Evolutionary conservation across 2,329 filamentous ascomycete species (phyloP), one percentile per base, ranked within the genome.

Genomic region (Paecilomyces niveus): DNA sequence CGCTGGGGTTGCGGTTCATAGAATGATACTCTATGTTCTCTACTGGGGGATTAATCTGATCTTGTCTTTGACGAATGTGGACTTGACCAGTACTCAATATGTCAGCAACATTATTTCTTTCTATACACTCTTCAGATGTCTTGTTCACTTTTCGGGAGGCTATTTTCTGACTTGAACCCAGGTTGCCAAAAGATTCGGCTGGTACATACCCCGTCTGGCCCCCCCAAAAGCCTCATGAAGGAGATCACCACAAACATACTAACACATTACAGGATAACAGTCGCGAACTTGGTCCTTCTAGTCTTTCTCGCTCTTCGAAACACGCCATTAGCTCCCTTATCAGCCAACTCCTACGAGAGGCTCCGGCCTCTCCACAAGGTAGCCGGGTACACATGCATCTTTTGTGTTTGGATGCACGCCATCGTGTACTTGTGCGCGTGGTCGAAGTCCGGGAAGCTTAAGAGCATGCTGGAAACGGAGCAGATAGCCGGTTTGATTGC

Each of bases 291-390:
- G 15, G 59, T 58, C 5, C 57, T 63, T 1, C 29, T 63, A 9
- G 62, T 62, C 18, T 63, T 62, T 31, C 39, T 63, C 5, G 58
- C 62, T 10, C 35, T 63, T 31, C 59, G 62, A 39, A 63, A 63
- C 22, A 63, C 62, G 0, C 62, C 62, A 15, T 54, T 63, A 15
- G 62, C 62, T 2, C 57, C 59, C 1, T 56, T 63, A 31, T 58
- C 60, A 3, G 62, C 55, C 26, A 58, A 22, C n/a, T 63, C 62
- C 6, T 63, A 63, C 24, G 62, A 63, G 33, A 63, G 61, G 33
- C 58, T 63, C n/a, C 62, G 62, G n/a, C 60, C 61, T 3, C 53
- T 63, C 22, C 62, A 63, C 54, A 63, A 62, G 31, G 61, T 59
- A 10, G 58, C 62, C 21, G 62, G 62, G 21, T 63, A 62, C 13